Base-by-base conservation (phyloP, 2,329 filamentous ascomycete species). In the Zopfia rhizophila region DNA sequence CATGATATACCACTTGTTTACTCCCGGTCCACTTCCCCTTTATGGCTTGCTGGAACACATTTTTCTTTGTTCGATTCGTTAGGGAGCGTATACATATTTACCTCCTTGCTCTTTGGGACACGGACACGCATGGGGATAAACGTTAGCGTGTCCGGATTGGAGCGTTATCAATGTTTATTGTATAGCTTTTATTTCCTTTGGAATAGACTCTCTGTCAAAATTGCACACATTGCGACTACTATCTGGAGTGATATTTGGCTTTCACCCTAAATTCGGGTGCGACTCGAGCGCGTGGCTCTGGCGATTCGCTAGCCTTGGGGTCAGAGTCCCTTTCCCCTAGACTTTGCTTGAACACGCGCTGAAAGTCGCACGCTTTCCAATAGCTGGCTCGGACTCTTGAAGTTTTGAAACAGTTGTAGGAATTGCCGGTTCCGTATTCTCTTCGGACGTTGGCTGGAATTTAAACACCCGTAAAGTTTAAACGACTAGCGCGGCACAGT, bases 1-100 rank as follows among this genome's bases (percentile, higher is more conserved):
- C 55, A 68, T 49, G 63, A 66, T 61, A 65, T 63, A 64, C 60
- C 60, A 63, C 49, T 41, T 53, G n/a, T 59, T 48, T 51, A 52
- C 48, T 36, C 45, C 48, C 53, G 40, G 48, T 25, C 52, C 51
- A 37, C 36, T 50, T 14, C 16, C 47, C 45, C 27, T 32, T 19
- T n/a, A n/a, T 33, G 51, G 52, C 51, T 61, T 57, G 62, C 54
- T 46, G 58, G 55, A 40, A 47, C 16, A 42, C 18, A 41, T 56
- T 57, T 56, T 53, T 40, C 55, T 36, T 60, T 54, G 45, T 25
- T 45, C 19, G 16, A n/a, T 45, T 45, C 41, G 25, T 35, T 21
- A 14, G 36, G 27, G 14, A 4, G 17, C 18, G 25, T 22, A 16
- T 36, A 14, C 28, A 17, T 12, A 18, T n/a, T 3, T n/a, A 3